Conservation (phyloP, 164 flowering plant species). For the Liriodendron chinense region DNA sequence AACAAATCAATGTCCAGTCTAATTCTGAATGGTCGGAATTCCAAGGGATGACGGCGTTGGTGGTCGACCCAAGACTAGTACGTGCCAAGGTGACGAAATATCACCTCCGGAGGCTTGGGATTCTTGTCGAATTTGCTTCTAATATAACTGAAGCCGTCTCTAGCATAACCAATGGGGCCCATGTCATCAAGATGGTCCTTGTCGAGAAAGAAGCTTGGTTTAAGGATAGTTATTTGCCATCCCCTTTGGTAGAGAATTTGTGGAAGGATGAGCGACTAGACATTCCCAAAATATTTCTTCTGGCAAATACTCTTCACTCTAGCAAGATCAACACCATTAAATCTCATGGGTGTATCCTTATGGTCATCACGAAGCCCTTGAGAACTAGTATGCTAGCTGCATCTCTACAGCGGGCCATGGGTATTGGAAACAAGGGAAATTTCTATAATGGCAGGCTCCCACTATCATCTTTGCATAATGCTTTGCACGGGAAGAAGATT, state of each 20-base stretch:
- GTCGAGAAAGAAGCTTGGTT: conserved; percentile 84
- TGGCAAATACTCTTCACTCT: conserved; percentile 46
- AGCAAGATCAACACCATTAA: conserved; percentile 19
- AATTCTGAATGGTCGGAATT: conserved; percentile 46
- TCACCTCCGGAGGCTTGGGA: conserved; percentile 86
- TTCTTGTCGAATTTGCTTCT: conserved; percentile 52
- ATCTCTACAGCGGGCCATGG: conserved; percentile 70
- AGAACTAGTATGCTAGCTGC: conserved; percentile 86
- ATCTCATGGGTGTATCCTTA: conserved; percentile 30
- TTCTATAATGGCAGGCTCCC: conserved; percentile 45
- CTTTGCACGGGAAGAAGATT: conserved; percentile 72
- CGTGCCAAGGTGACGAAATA: conserved; percentile 76
- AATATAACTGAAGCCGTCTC: conserved; percentile 41
- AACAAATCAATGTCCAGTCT: conserved; percentile 36
- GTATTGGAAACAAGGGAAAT: conserved; percentile 52
- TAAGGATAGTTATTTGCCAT: conserved; percentile 27
- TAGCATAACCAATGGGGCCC: conserved; percentile 24
- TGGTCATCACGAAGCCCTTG: conserved; percentile 71
- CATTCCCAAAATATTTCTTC: conserved; percentile 58
- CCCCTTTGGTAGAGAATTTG: conserved; percentile 32
- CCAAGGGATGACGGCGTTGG: conserved; percentile 64
- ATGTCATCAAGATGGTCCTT: conserved; percentile 45
- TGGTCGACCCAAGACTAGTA: conserved; percentile 62
- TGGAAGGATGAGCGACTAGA: conserved; percentile 21
- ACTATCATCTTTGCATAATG: conserved; percentile 40